phyloP scores from a whole-genome alignment of 1,284 basidiomycete species.

The Lignosus rhinocerotis region DNA sequence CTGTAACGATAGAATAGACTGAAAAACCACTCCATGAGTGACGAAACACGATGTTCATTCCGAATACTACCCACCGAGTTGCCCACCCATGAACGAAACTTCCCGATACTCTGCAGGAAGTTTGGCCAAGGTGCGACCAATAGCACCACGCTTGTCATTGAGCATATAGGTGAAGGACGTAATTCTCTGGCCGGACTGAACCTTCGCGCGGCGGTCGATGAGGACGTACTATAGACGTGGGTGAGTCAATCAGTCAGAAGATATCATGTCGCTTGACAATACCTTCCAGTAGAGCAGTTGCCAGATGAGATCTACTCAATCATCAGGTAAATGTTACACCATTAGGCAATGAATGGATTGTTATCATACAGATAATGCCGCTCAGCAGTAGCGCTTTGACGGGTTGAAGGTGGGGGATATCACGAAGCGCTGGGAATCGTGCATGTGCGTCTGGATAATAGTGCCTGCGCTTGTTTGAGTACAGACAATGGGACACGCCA shows the following conservation, averaged over 20 bases:
- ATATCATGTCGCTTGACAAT: conserved; percentile 3
- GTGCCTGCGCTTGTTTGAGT: conserved; percentile 51
- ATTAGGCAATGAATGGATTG: conserved; percentile 4
- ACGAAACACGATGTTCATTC: no score
- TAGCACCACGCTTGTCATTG: conserved; percentile 82
- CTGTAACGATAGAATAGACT: conserved; percentile 87
- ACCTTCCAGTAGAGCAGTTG: conserved; percentile 91
- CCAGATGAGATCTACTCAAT: conserved; percentile 75
- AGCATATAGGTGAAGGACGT: conserved; percentile 86
- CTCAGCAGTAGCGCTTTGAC: conserved; percentile 66
- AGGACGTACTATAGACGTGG: conserved; percentile 66
- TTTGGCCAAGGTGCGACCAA: conserved; percentile 68
- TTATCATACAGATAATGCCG: conserved; percentile 66
- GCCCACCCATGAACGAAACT: conserved; percentile 80
- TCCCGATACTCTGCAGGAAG: conserved; percentile 66
- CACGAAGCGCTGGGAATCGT: conserved; percentile 80
- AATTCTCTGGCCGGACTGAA: conserved; percentile 82
- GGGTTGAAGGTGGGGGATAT: conserved; percentile 66
- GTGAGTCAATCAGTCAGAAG: neutral
- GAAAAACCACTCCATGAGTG: neutral
- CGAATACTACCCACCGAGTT: conserved; percentile 60
- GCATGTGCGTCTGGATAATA: conserved; percentile 75
- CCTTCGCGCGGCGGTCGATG: conserved; percentile 81
- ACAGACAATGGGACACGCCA: neutral
- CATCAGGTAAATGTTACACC: neutral